Conservation (phyloP, 805 yeast genomes). For the Metschnikowia cerradonensis region DNA sequence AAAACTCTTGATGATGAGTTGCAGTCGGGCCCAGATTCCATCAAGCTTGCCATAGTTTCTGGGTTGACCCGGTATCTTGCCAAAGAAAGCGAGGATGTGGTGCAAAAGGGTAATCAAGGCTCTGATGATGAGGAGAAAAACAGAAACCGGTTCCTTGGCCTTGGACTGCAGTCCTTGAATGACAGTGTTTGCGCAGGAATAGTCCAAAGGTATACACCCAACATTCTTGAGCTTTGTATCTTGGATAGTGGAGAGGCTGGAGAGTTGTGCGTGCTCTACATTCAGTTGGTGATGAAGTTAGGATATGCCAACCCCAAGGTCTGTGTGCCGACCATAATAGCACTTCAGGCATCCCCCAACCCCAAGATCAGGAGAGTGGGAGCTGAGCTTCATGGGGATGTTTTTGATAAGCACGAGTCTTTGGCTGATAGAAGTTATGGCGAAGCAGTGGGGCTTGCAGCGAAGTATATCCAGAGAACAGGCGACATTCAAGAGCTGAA, state of each 20-base stretch:
- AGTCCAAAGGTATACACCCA: constrained; percentile 55
- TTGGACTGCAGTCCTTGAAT: constrained; percentile 41
- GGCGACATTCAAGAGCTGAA: constrained; percentile 24
- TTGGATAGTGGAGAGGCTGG: constrained; percentile 45
- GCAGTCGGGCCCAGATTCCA: constrained; percentile 28
- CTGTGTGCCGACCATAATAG: constrained; percentile 66
- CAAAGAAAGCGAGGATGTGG: constrained; percentile 52
- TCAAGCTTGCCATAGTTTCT: constrained; percentile 50
- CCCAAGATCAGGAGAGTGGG: constrained; percentile 46
- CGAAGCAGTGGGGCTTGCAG: constrained; percentile 59
- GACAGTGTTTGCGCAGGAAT: constrained; percentile 67
- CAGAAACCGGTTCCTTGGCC: constrained; percentile 48
- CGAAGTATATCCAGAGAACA: constrained; percentile 32
- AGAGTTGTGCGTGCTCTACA: constrained; percentile 47
- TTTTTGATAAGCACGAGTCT: constrained; percentile 67
- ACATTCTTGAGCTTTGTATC: constrained; percentile 48
- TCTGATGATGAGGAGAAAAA: constrained; percentile 35
- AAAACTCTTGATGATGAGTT: constrained; percentile 51
- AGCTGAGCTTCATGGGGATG: constrained; percentile 45
- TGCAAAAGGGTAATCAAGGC: constrained; percentile 21
- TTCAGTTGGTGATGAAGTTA: constrained; percentile 52
- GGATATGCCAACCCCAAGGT: constrained; percentile 76
- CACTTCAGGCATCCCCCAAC: constrained; percentile 55
- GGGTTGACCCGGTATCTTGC: constrained; percentile 57
- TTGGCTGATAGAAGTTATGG: constrained; percentile 61